phyloP scores from a whole-genome alignment of 495 filamentous ascomycete species.

The Clohesyomyces aquaticus region DNA sequence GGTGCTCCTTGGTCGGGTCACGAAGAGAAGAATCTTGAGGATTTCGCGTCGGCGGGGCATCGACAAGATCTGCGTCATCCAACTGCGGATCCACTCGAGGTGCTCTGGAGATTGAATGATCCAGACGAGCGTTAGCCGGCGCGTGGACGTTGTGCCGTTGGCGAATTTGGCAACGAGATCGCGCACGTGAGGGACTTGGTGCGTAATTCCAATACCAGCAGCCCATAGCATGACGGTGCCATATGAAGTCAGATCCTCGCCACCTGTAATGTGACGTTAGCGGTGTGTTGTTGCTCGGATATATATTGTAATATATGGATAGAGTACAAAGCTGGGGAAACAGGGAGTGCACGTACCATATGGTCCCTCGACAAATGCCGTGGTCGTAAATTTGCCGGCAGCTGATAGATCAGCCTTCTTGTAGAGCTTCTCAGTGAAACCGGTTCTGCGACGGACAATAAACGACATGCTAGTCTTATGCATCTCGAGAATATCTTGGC shows the following conservation, averaged over 20 bases:
- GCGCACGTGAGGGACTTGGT: constrained; percentile 86
- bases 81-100: constrained; percentile 89
- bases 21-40: constrained; percentile 81
- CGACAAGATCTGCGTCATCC: constrained; percentile 84
- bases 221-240: constrained; percentile 88
- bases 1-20: constrained; percentile 76
- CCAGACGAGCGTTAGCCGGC: constrained; percentile 84
- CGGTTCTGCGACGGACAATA: constrained; percentile 80
- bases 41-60: constrained; percentile 78
- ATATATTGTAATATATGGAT: constrained; percentile 28
- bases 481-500: constrained; percentile 45
- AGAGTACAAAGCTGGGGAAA: constrained; percentile 26
- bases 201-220: constrained; percentile 91
- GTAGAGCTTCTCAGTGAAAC: constrained; percentile 85
- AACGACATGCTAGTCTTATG: constrained; percentile 66
- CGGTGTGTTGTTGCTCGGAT: constrained; percentile 4
- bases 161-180: constrained; percentile 75
- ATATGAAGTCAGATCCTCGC: constrained; percentile 84
- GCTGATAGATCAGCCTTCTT: constrained; percentile 57
- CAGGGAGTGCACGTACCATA: constrained; percentile 59
- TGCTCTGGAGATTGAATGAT: constrained; percentile 84
- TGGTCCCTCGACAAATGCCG: constrained; percentile 78
- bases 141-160: constrained; percentile 74
- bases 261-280: constrained; percentile 50
- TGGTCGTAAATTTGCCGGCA: constrained; percentile 54